Base-by-base conservation (phyloP, 163 green algal genomes). In the Smithsoniella earleae region DNA sequence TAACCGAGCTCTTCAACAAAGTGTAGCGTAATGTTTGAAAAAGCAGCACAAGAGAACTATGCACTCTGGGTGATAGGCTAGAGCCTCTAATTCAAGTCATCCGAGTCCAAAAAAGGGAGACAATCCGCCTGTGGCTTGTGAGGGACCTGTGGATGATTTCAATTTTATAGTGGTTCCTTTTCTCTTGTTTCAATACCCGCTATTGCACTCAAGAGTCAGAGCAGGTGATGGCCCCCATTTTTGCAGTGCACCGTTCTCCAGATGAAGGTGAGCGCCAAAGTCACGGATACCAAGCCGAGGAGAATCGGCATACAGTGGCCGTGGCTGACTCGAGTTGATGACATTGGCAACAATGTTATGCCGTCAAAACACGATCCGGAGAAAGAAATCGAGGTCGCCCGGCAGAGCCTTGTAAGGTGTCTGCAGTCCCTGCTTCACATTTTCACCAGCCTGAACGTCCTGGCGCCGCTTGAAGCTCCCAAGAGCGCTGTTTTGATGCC, bases 311-410 rank as follows among this genome's bases (percentile, higher is more conserved):
- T 69, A 3, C 6, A 36, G 16, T 43, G 34, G 31, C 27, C 58
- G 34, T 69, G 58, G 58, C 30, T 69, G 58, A 16, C n/a, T n/a
- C 8, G 13, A 8, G 25, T 69, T 34, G 34, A 36, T 38, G 34
- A 5, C 18, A 69, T 69, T 18, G 58, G 27, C 5, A 69, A 33
- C 58, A 69, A 69, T 13, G 58, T 69, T 30, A 30, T 69, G 58
- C 58, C 58, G 40, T 69, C 58, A 36, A 30, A 33, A 30, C 22
- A 13, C 43, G 58, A 69, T 30, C n/a, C 25, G 0, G 28, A 30
- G 8, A 69, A 69, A 13, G 58, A 69, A 18, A 30, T 69, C 4
- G 58, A 69, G 27, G 22, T 38, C 27, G 25, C 34, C 27, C 6
- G 58, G 58, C 34, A 30, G 4, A 36, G 22, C 27, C 27, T 1